Conservation (phyloP, 1,284 basidiomycete species). For the Puccinia horiana region DNA sequence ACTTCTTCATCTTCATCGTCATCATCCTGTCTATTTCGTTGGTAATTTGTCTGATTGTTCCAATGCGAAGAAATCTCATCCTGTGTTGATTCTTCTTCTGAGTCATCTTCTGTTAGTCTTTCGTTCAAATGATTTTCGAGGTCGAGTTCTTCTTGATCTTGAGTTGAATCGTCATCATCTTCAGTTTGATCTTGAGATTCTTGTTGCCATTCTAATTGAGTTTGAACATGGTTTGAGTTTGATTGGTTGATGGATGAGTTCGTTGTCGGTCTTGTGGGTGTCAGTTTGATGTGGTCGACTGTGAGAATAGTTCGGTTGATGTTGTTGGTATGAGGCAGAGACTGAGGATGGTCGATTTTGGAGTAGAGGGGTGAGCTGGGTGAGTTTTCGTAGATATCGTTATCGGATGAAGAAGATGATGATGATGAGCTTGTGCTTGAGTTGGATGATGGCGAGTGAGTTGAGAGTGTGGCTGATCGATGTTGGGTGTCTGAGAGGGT, state of each 20-base stretch:
- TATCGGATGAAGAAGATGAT: slow-evolving; percentile 12
- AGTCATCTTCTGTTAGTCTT: not conserved
- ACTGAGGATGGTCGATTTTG: not conserved
- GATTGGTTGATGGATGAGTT: slow-evolving; percentile 9
- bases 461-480: not conserved
- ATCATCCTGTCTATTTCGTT: not conserved
- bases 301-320: not conserved
- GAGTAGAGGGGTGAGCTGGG: slow-evolving; percentile 8
- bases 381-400: slow-evolving; percentile 22
- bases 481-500: not conserved
- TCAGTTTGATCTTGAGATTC: not conserved
- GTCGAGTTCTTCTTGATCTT: slow-evolving; percentile 6
- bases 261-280: not conserved
- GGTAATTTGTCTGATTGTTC: not conserved
- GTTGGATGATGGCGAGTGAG: not conserved
- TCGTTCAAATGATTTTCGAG: slow-evolving; percentile 11
- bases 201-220: not conserved
- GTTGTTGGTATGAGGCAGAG: not conserved
- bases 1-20: not conserved
- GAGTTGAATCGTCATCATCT: not conserved
- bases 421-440: not conserved
- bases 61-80: slow-evolving; percentile 2
- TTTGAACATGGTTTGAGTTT: not conserved
- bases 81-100: slow-evolving; percentile 7
- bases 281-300: slow-evolving; percentile 1